Conservation (phyloP, 2,329 filamentous ascomycete genomes). For the Penicillium italicum region DNA sequence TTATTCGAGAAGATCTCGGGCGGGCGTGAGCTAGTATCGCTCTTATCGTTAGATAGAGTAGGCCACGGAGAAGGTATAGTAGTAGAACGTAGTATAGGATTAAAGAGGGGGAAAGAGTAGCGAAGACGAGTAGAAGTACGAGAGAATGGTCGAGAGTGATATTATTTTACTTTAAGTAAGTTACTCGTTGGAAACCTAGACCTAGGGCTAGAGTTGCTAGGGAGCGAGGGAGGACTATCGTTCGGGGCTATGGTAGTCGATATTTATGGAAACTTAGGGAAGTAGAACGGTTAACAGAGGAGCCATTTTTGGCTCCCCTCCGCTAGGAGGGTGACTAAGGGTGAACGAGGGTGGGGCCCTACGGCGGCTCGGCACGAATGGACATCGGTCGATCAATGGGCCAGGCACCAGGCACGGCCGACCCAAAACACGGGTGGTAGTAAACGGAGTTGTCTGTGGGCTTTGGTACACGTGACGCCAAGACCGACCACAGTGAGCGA, state of each 20-base stretch:
- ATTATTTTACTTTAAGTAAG: no score
- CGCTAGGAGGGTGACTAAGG: background rate
- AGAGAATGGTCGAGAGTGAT: no score
- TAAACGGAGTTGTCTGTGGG: conserved; percentile 1
- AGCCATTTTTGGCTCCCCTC: background rate
- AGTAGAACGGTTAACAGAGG: conserved; percentile 5
- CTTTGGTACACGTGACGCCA: conserved; percentile 9
- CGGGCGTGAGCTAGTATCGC: no score
- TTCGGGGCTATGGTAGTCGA: conserved; percentile 6
- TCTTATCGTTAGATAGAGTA: no score
- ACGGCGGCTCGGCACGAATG: background rate
- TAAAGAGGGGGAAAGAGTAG: no score
- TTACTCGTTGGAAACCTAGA: no score
- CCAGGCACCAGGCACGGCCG: conserved; percentile 13
- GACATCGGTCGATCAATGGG: background rate
- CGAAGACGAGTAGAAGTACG: no score
- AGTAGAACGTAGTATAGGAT: no score
- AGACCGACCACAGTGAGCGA: conserved; percentile 10
- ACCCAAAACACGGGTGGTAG: conserved; percentile 3
- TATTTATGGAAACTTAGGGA: conserved; percentile 19
- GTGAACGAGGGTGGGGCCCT: background rate
- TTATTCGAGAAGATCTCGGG: no score
- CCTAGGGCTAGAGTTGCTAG: no score
- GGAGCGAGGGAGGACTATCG: no score
- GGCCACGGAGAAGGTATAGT: no score